Evolutionary conservation across 306 rosid species (phyloP), one percentile per base, ranked within the genome.

Genomic region (Gastrolobium villosum): DNA sequence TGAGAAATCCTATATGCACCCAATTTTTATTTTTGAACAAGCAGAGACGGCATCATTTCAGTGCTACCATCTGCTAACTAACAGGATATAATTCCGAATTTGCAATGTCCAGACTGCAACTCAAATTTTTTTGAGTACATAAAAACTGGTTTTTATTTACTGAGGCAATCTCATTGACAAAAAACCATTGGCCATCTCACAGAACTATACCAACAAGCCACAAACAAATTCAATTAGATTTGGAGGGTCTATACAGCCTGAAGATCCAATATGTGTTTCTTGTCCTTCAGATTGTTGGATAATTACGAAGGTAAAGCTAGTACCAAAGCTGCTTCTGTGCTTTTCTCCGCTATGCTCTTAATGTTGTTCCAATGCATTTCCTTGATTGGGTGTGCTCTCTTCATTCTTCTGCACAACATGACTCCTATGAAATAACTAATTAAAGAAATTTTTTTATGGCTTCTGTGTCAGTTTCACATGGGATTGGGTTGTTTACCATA

Each of bases 261-360:
- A 64, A 36, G 36, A n/a, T 11, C 45, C 13, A 75, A 46, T 61
- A 1, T 34, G 8, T 75, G 5, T 63, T 75, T 75, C 28, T 36
- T 59, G 14, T 56, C 62, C 49, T 61, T 61, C 78, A 57, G 14
- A 62, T n/a, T n/a, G n/a, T n/a, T n/a, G n/a, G n/a, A n/a, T n/a
- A n/a, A n/a, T n/a, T n/a, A n/a, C n/a, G n/a, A n/a, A n/a, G n/a
- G n/a, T n/a, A n/a, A n/a, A n/a, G n/a, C n/a, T n/a, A n/a, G n/a
- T n/a, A 75, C 20, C 72, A 48, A 28, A 60, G 8, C n/a, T n/a
- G n/a, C n/a, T n/a, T n/a, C n/a, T n/a, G n/a, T n/a, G n/a, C n/a
- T n/a, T n/a, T n/a, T n/a, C n/a, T n/a, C n/a, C n/a, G n/a, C n/a
- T n/a, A n/a, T n/a, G n/a, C n/a, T n/a, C n/a, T n/a, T n/a, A n/a